phyloP scores from a whole-genome alignment of 768 basidiomycete species.

The Pulveroboletus ravenelii region DNA sequence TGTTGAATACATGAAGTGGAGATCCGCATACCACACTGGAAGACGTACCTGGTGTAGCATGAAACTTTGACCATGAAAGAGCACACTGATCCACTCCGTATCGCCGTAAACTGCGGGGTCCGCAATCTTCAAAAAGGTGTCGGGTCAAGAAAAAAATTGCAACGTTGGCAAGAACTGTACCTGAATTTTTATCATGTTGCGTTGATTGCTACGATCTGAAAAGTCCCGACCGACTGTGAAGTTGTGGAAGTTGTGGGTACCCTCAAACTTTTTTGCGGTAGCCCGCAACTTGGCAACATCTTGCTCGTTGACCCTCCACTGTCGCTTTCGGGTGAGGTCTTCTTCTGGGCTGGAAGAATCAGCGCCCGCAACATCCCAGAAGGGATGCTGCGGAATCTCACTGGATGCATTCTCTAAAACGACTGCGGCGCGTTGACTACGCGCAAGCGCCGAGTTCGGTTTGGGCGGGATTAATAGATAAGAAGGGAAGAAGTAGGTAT shows the following conservation, averaged over 20 bases:
- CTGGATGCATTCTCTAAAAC: constrained; percentile 8
- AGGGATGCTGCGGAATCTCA: constrained; percentile 42
- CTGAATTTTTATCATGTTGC: constrained; percentile 87
- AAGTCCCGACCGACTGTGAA: constrained; percentile 90
- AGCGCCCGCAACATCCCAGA: constrained; percentile 49
- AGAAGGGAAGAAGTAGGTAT: constrained; percentile 95
- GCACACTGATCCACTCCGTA: constrained; percentile 91
- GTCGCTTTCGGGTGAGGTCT: constrained; percentile 61
- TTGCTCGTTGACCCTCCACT: constrained; percentile 58
- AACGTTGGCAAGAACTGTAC: constrained; percentile 33
- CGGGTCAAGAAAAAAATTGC: neutral
- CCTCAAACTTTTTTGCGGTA: constrained; percentile 63
- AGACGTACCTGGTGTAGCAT: constrained; percentile 94
- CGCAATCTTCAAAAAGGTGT: constrained; percentile 45
- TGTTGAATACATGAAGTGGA: constrained; percentile 21
- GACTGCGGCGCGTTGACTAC: constrained; percentile 36
- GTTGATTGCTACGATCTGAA: constrained; percentile 71
- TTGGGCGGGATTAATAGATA: constrained; percentile 90
- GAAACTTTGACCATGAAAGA: constrained; percentile 96
- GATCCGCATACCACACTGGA: constrained; percentile 1
- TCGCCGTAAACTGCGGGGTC: constrained; percentile 88
- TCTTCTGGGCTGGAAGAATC: constrained; percentile 44
- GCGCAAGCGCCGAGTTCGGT: constrained; percentile 60
- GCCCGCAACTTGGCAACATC: constrained; percentile 54
- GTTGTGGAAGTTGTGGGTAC: constrained; percentile 97